phyloP scores from a whole-genome alignment of 2,329 filamentous ascomycete genomes.

The Diaporthe velutina region DNA sequence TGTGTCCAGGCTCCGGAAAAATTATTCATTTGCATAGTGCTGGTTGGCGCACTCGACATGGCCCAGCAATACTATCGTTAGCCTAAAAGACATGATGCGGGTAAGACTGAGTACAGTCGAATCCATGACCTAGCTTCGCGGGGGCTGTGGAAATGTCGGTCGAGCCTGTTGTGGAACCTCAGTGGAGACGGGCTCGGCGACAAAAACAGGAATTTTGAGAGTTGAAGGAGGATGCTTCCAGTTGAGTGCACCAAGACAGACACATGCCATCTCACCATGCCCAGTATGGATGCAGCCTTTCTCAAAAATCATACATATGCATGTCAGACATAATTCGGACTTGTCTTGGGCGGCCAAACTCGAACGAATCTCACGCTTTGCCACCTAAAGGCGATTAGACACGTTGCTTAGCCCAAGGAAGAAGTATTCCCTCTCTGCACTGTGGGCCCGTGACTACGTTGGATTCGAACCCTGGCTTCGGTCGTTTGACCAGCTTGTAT shows the following conservation, averaged over 20 bases:
- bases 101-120: neutral
- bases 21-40: neutral
- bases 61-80: neutral
- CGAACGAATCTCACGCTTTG: neutral
- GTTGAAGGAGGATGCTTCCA: neutral
- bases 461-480: neutral
- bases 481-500: neutral
- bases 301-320: neutral
- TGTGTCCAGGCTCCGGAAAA: neutral
- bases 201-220: slow-evolving; percentile 2
- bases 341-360: neutral
- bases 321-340: neutral
- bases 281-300: neutral
- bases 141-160: neutral
- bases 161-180: neutral
- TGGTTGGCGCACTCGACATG: neutral
- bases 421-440: neutral
- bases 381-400: neutral
- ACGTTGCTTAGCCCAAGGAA: neutral
- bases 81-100: neutral
- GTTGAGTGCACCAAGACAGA: neutral
- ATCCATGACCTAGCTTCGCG: neutral
- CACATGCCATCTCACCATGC: neutral
- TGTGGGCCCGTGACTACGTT: neutral
- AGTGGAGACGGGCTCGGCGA: neutral